Base-by-base conservation (phyloP, 2,329 filamentous ascomycete genomes). In the Coniochaeta prunicola region DNA sequence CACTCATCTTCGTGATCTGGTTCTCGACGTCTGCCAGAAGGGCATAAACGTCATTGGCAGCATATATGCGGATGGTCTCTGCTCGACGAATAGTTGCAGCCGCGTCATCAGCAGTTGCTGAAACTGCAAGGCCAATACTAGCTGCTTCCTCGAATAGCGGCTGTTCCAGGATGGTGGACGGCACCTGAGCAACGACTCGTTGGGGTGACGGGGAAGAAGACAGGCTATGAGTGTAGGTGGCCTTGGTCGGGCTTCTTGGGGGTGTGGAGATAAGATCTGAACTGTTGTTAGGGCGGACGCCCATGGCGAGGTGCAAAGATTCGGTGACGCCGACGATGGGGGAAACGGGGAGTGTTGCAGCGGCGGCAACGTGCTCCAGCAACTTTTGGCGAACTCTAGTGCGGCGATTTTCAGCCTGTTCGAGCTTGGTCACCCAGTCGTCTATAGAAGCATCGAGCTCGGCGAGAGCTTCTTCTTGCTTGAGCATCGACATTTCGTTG, bases 371-470 rank as follows among this genome's bases (percentile, higher is more conserved):
- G 67, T 93, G 90, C 72, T 93, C 89, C 3, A 93, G 80, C 13
- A 93, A 77, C 77, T 92, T 93, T 69, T 92, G 89, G 38, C 89
- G 83, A 50, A 93, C 85, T 7, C 88, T 81, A 17, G 85, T 87
- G 42, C 89, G 85, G 67, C 90, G 80, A 69, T 92, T 91, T 71
- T 93, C 90, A 10, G 89, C 88, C 62, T 88, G 82, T 68, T 92
- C 90, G n/a, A 92, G 81, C 74, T 92, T 92, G 65, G 75, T 79
- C 55, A 90, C 85, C 87, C 90, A 92, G 68, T 91, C 88, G 66
- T 92, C 90, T 62, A 93, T 92, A 2, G 87, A 89, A 17, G 80
- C 76, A 68, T 93, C 89, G 7, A 93, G 81, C 70, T 92, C 89
- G 1, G 86, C 84, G 12, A 93, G 78, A 1, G 88, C 88, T 71